Conservation (phyloP, 78 protist genomes). For the Diacronema lutheri region DNA sequence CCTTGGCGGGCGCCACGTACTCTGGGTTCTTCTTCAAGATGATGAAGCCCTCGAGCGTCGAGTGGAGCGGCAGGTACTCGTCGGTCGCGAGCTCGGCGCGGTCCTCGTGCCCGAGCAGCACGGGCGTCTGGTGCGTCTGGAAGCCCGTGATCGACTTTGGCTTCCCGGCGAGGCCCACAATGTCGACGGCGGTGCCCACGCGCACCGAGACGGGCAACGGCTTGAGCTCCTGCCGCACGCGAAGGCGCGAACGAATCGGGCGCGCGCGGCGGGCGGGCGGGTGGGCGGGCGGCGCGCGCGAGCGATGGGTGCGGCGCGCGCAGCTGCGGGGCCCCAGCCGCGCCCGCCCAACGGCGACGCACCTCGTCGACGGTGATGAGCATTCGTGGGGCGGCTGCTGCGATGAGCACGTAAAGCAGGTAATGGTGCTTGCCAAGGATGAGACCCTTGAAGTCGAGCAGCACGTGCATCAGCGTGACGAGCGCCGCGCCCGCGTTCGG, state of each 20-base stretch:
- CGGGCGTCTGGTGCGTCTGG: slow-evolving; percentile 98
- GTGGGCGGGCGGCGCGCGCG: too few species aligned
- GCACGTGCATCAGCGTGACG: slow-evolving; percentile 56
- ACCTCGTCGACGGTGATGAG: slow-evolving; percentile 68
- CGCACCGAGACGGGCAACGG: slow-evolving; percentile 69
- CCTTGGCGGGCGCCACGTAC: too few species aligned
- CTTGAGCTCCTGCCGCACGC: slow-evolving; percentile 61
- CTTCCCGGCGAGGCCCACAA: slow-evolving; percentile 47
- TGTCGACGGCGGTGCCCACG: slow-evolving; percentile 60
- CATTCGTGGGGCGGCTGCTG: slow-evolving; percentile 90
- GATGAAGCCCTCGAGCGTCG: slow-evolving; percentile 86
- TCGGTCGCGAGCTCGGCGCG: slow-evolving; percentile 96
- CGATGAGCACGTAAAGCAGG: slow-evolving; percentile 74
- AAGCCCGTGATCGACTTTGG: slow-evolving; percentile 99
- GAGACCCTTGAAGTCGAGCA: slow-evolving; percentile 75
- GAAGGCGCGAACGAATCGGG: neutral
- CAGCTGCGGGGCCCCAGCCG: neutral
- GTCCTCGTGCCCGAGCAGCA: slow-evolving; percentile 83
- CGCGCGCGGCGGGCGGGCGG: too few species aligned
- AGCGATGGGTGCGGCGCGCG: too few species aligned
- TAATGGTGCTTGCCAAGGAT: slow-evolving; percentile 76
- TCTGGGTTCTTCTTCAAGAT: slow-evolving; percentile 56
- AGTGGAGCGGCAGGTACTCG: slow-evolving; percentile 75
- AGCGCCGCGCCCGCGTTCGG: slow-evolving; percentile 59
- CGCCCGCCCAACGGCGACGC: neutral